Evolutionary conservation across 2,329 filamentous ascomycete genomes (phyloP).

Genomic region (Penicillium sp.): DNA sequence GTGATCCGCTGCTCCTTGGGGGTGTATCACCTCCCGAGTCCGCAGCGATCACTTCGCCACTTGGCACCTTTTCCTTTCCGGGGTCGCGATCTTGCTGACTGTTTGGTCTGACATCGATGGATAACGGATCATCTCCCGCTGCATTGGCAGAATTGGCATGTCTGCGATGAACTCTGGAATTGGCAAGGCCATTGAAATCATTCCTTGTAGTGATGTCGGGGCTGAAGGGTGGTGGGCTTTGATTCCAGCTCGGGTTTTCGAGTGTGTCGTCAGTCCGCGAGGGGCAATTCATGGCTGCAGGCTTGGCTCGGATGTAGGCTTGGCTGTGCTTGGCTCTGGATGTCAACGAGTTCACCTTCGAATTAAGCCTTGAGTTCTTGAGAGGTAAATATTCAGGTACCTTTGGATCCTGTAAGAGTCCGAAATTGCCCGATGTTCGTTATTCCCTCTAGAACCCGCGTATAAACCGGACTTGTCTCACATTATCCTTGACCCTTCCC

Average conservation of each 20-base stretch:
- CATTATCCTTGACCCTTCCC: too few relatives aligned
- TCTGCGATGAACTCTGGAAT: constrained; percentile 45
- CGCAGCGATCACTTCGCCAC: constrained; percentile 25
- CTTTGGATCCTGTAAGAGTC: constrained; percentile 5
- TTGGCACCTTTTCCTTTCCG: constrained; percentile 17
- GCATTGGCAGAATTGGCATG: constrained; percentile 22
- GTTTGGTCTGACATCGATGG: constrained; percentile 17
- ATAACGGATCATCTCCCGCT: constrained; percentile 19
- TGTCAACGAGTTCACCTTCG: neutral
- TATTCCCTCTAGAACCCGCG: neutral
- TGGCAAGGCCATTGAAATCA: constrained; percentile 54
- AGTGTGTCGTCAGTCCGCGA: constrained; percentile 52
- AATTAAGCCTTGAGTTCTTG: neutral
- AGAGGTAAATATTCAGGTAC: neutral
- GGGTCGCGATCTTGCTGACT: constrained; percentile 19
- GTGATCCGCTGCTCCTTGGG: constrained; percentile 25
- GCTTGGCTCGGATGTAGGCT: neutral
- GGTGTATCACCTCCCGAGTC: constrained; percentile 24
- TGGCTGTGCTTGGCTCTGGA: neutral
- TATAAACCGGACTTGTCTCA: neutral
- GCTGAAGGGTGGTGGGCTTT: constrained; percentile 51
- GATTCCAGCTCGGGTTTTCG: constrained; percentile 50
- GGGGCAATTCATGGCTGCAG: constrained; percentile 53
- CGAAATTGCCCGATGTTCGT: constrained; percentile 21
- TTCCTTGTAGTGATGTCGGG: constrained; percentile 55